Percentiles rank a stretch among this genome's conserved stretches.
These are phyloP conservation scores for Ogataea minuta DNA, from an alignment of 805 yeast species.

Conservation along the genomic window DNA sequence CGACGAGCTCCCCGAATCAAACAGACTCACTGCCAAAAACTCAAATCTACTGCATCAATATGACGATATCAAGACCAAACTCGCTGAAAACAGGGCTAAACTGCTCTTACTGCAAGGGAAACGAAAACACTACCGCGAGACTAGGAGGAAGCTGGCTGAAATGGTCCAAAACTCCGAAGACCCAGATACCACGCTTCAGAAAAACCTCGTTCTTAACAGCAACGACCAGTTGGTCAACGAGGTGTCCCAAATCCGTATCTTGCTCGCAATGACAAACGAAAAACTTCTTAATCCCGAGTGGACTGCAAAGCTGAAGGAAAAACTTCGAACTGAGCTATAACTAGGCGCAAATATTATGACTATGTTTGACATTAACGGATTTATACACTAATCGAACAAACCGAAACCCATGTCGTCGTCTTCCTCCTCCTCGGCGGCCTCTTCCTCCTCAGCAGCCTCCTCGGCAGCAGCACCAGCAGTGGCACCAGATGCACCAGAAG, in stretches of 20 bases:
- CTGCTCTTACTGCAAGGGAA: slow-evolving; percentile 17
- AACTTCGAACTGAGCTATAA: background rate
- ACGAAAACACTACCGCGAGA: slow-evolving; percentile 17
- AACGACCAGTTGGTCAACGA: slow-evolving; percentile 24
- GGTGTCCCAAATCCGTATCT: slow-evolving; percentile 21
- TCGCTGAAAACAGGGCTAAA: slow-evolving; percentile 18
- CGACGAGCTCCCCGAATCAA: slow-evolving; percentile 31
- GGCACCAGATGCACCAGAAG: slow-evolving; percentile 68
- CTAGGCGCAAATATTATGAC: slow-evolving; percentile 1
- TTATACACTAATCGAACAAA: slow-evolving; percentile 35
- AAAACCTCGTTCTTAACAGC: slow-evolving; percentile 22
- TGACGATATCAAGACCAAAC: slow-evolving; percentile 17
- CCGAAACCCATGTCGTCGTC: slow-evolving; percentile 78
- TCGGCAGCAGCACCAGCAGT: slow-evolving; percentile 70
- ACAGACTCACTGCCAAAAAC: slow-evolving; percentile 20
- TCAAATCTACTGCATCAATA: slow-evolving; percentile 26
- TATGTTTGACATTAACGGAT: slow-evolving; percentile 9
- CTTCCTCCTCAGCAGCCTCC: slow-evolving; percentile 70
- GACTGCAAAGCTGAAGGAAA: slow-evolving; percentile 1
- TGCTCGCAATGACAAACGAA: slow-evolving; percentile 19
- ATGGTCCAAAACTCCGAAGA: slow-evolving; percentile 9
- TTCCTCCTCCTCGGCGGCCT: slow-evolving; percentile 56
- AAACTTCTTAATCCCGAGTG: slow-evolving; percentile 14
- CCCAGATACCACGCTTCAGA: slow-evolving; percentile 17
- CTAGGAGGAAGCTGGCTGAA: slow-evolving; percentile 15